A percentile compares a stretch with the other conserved stretches of the same genome.
Conservation (phyloP, 176 grass and related monocot genomes). For the Triticum turgidum region DNA sequence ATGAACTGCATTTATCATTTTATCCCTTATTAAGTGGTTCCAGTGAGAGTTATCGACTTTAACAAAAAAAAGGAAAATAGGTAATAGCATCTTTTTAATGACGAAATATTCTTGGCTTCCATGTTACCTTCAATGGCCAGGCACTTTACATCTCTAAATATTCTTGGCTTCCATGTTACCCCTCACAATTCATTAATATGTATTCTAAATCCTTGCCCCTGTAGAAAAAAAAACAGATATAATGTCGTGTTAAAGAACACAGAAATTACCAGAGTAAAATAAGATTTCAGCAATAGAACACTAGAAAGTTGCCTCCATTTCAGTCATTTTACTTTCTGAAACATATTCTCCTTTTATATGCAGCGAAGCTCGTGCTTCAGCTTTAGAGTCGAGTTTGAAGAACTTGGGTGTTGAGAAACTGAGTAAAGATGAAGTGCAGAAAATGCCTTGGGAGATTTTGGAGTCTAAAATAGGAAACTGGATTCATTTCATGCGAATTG, state of each 20-base stretch:
- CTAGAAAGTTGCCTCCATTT: too few species aligned
- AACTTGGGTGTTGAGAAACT: conserved; percentile 96
- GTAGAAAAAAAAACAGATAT: background rate
- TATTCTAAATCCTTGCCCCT: background rate
- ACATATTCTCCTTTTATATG: conserved; percentile 11
- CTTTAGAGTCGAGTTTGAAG: conserved; percentile 88
- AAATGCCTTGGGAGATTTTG: conserved; percentile 90
- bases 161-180: too few species aligned
- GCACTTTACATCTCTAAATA: background rate
- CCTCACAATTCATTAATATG: background rate
- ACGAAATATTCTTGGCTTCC: background rate
- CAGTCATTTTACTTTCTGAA: conserved; percentile 18
- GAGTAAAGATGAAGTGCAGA: conserved; percentile 97
- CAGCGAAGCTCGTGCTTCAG: conserved; percentile 77
- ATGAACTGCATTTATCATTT: background rate
- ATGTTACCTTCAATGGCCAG: background rate
- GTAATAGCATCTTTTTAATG: background rate
- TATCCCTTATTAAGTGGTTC: background rate
- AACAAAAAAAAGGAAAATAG: background rate
- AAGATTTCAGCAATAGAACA: background rate
- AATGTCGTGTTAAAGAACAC: background rate
- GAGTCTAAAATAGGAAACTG: conserved; percentile 94
- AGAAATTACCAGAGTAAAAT: background rate
- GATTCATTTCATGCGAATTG: conserved; percentile 98
- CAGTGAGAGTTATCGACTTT: background rate